phyloP scores from a whole-genome alignment of 2,329 filamentous ascomycete species.

The Colletotrichum brevisporum region DNA sequence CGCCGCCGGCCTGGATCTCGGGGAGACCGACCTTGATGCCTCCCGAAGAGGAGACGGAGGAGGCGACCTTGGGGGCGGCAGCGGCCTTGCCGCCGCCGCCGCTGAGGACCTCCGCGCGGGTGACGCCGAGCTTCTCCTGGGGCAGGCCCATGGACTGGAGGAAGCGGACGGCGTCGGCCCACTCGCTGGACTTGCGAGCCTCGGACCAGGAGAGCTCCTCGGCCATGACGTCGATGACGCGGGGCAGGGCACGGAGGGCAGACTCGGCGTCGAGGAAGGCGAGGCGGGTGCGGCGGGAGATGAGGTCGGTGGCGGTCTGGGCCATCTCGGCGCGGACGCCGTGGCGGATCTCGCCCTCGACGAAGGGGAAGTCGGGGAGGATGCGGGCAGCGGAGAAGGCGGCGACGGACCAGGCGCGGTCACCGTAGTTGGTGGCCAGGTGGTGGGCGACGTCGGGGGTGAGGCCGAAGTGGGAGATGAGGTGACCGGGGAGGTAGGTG shows the following conservation, averaged over 20 bases:
- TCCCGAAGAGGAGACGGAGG: constrained; percentile 13
- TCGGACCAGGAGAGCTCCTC: constrained; percentile 77
- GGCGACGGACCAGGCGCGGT: constrained; percentile 80
- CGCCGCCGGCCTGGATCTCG: constrained; percentile 33
- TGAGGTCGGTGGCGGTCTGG: constrained; percentile 78
- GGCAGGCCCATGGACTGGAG: constrained; percentile 61
- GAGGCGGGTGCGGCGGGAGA: constrained; percentile 78
- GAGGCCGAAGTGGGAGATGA: constrained; percentile 51
- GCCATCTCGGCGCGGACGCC: constrained; percentile 81
- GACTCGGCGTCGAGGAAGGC: constrained; percentile 84
- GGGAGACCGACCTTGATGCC: constrained; percentile 33
- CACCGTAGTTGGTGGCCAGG: constrained; percentile 58
- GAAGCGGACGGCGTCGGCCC: constrained; percentile 67
- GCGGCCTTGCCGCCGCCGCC: constrained; percentile 23
- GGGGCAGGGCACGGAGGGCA: constrained; percentile 77
- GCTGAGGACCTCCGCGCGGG: constrained; percentile 47
- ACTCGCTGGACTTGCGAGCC: constrained; percentile 67
- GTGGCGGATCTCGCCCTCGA: constrained; percentile 81
- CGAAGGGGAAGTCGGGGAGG: constrained; percentile 76
- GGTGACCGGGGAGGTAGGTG: constrained; percentile 50
- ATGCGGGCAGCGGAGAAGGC: constrained; percentile 68
- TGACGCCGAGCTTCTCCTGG: constrained; percentile 46
- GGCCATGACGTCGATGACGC: constrained; percentile 80
- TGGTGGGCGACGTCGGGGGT: constrained; percentile 58
- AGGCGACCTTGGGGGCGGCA: constrained; percentile 20